Base-by-base conservation (phyloP, 2,329 filamentous ascomycete genomes). In the Chrysoporthe deuterocubensis region DNA sequence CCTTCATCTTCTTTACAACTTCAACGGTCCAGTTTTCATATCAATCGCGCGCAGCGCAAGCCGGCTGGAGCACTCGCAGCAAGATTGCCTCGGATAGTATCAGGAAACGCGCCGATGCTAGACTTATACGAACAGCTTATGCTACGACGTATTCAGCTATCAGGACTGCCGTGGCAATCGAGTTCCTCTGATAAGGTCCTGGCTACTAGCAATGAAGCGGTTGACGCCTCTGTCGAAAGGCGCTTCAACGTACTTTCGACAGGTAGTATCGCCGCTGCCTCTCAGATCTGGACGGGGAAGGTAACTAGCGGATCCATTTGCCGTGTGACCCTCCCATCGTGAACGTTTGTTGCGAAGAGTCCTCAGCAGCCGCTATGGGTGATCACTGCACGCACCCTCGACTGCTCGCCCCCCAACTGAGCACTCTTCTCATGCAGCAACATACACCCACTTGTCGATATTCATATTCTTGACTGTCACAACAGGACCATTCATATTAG, bases 1-100 rank as follows among this genome's bases (percentile, higher is more conserved):
- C 59, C 59, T 61, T 61, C 59, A 46, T 32, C 58, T 61, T 48
- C 43, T 44, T 32, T 34, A 44, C 43, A 46, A 3, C 42, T 11
- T 61, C 59, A 34, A n/a, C 43, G 59, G 40, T 48, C 59, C 43
- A 61, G 43, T 61, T 60, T 60, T 60, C 40, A 60, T 60, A 60
- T 43, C 40, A 26, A 26, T 26, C 26, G 26, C 26, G 11, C 32
- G 40, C 26, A 18, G 18, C 5, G 54, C 54, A 57, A 14, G 21
- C 48, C 52, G 13, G 32, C 26, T 4, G 16, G 26, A 34, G 32
- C 52, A 40, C 52, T 2, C 7, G 11, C 50, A 54, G 50, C 32
- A 54, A 21, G 32, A 54, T 54, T 34, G 32, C 50, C 26, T 14
- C 14, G 1, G 14, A 1, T 52, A 13, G 26, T 5, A 16, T 13